Base-by-base conservation (phyloP, 1,284 basidiomycete species). In the Butyriboletus appendiculatus region DNA sequence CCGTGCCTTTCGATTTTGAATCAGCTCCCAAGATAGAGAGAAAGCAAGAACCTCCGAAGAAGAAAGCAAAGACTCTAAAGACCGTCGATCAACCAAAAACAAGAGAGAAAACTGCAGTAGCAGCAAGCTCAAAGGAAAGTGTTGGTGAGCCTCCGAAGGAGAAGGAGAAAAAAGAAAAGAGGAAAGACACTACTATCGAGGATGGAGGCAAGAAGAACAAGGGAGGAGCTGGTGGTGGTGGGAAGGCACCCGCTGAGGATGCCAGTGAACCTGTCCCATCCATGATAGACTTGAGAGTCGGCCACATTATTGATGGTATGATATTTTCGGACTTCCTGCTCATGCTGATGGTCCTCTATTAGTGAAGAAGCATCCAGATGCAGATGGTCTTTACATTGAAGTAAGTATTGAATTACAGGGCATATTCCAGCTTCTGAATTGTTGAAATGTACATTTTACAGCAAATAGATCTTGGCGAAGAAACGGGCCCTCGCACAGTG, bases 381-480 rank as follows among this genome's bases (percentile, higher is more conserved):
- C 95, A 3, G 94, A 97, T 66, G 86, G 90, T 45, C 79, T 97
- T 40, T 97, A 96, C 67, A 84, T 96, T 57, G 94, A 96, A 80
- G 88, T 86, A 66, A 45, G 74, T 44, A n/a, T 46, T 43, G 28
- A 32, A 44, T 44, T 38, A 37, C 6, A 12, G 42, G 7, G 30
- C 34, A 26, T 40, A 30, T 37, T 28, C 9, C 5, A 16, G 20
- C 7, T 10, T 30, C 22, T 32, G 33, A 24, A 15, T 10, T 26
- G 22, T 43, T 22, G 22, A 48, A 38, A 46, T 14, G 15, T 22
- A 4, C 18, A 20, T 46, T 54, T 57, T 59, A 44, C 62, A 94
- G 89, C 86, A 94, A 90, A 96, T 98, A 60, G 94, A 98, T 72
- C 77, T 98, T 52, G 96, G 94, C 52, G 94, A 96, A 72, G 94